Evolutionary conservation across 108 stramenopile genomes (phyloP).

Genomic region (Fistulifera solaris): DNA sequence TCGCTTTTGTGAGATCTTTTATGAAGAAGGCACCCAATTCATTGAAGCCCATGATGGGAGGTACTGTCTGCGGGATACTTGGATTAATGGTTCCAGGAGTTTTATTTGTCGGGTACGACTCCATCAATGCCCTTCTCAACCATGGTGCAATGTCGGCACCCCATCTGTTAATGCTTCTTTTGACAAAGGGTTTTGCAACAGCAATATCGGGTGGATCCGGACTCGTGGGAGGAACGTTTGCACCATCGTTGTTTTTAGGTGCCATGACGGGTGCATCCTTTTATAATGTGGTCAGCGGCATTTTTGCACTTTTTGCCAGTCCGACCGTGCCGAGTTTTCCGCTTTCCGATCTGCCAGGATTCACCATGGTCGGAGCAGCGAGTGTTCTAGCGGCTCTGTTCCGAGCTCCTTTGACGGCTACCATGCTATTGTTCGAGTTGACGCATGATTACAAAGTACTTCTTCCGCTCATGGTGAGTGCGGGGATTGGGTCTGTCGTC

Average conservation of each 20-base stretch:
- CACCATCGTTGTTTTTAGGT: conserved; percentile 87
- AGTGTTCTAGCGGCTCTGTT: conserved; percentile 77
- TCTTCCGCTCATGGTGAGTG: conserved; percentile 70
- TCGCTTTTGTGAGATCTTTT: conserved; percentile 21
- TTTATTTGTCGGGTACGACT: conserved; percentile 90
- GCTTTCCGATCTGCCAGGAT: conserved; percentile 57
- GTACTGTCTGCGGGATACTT: conserved; percentile 61
- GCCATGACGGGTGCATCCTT: conserved; percentile 85
- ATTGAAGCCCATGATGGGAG: conserved; percentile 65
- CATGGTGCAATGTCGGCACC: conserved; percentile 37
- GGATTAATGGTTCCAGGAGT: conserved; percentile 77
- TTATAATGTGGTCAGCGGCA: conserved; percentile 7
- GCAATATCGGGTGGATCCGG: conserved; percentile 79
- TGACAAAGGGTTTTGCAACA: conserved; percentile 66
- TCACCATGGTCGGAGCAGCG: conserved; percentile 90
- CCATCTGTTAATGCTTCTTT: conserved; percentile 43
- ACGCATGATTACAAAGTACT: conserved; percentile 89
- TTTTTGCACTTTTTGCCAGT: not conserved
- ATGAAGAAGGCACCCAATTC: conserved; percentile 35
- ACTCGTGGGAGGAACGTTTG: conserved; percentile 88
- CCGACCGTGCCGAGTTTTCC: conserved; percentile 8
- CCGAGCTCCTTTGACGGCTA: conserved; percentile 86
- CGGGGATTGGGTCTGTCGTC: conserved; percentile 45
- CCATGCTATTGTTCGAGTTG: conserved; percentile 79
- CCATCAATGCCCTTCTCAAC: conserved; percentile 69